Percentiles rank a stretch among this genome's conserved stretches.
These are phyloP conservation scores for Acephala macrosclerotiorum DNA, from an alignment of 2,329 filamentous ascomycete genomes.

Conservation along the genomic window DNA sequence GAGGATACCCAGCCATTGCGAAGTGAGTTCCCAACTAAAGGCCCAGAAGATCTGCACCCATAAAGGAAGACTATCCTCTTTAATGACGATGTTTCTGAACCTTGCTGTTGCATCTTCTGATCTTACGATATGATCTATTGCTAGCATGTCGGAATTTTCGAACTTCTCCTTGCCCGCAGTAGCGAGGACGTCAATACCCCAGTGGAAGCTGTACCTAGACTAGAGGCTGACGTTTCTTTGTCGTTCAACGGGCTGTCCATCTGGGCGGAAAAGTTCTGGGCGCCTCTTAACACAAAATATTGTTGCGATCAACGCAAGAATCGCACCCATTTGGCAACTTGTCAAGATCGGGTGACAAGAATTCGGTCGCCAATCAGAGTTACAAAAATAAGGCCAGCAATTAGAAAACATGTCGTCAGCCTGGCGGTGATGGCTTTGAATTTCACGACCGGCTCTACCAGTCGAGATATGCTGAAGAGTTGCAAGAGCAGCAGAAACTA, in stretches of 20 bases:
- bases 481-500: conserved; percentile 56
- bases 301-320: conserved; percentile 16
- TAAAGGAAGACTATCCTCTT: conserved; percentile 54
- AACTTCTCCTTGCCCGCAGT: conserved; percentile 65
- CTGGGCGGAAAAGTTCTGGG: conserved; percentile 68
- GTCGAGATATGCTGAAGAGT: conserved; percentile 29
- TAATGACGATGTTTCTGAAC: conserved; percentile 55
- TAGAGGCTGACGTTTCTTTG: conserved; percentile 67
- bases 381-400: conserved; percentile 23
- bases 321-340: conserved; percentile 27
- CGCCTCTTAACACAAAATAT: conserved; percentile 61
- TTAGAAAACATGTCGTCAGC: conserved; percentile 27
- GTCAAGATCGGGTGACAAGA: conserved; percentile 15
- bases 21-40: conserved; percentile 59
- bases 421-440: conserved; percentile 29
- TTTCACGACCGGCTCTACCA: conserved; percentile 21
- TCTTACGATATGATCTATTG: conserved; percentile 61
- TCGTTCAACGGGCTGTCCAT: conserved; percentile 64
- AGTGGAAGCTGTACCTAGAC: conserved; percentile 69
- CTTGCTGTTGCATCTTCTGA: conserved; percentile 55
- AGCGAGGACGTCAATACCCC: conserved; percentile 62
- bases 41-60: conserved; percentile 63
- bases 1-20: conserved; percentile 54
- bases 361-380: conserved; percentile 9
- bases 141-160: conserved; percentile 66